phyloP scores from a whole-genome alignment of 495 filamentous ascomycete species.

The Daldinia caldariorum region DNA sequence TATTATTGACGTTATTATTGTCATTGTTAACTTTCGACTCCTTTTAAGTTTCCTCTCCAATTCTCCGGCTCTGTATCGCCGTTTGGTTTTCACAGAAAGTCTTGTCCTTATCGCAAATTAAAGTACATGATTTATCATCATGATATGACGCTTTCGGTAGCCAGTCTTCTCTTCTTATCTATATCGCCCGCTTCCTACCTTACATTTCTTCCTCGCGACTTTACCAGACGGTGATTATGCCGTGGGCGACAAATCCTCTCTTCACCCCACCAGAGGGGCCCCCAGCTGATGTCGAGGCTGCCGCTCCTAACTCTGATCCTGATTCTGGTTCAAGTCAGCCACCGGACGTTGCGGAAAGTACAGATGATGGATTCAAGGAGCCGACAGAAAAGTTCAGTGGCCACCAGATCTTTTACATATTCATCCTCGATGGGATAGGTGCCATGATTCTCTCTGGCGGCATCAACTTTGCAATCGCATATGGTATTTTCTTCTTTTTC shows the following conservation, averaged over 20 bases:
- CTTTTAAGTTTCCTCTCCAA: conserved; percentile 12
- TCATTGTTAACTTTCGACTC: conserved; percentile 5
- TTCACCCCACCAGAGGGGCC: conserved; percentile 38
- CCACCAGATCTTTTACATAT: conserved; percentile 54
- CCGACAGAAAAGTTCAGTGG: conserved; percentile 50
- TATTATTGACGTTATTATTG: conserved; percentile 6
- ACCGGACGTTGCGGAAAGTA: conserved; percentile 12
- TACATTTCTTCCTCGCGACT: not conserved
- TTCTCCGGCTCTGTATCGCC: conserved; percentile 11
- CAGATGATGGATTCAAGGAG: conserved; percentile 31
- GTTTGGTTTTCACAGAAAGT: not conserved
- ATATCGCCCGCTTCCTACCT: conserved; percentile 13
- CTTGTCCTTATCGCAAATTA: not conserved
- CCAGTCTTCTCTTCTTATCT: conserved; percentile 19
- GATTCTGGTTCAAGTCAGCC: conserved; percentile 9
- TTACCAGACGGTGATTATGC: conserved; percentile 41
- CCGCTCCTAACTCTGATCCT: conserved; percentile 18
- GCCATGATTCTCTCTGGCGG: conserved; percentile 53
- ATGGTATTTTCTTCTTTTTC: conserved; percentile 43
- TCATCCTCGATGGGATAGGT: conserved; percentile 52
- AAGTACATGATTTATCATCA: conserved; percentile 20
- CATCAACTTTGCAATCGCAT: conserved; percentile 59
- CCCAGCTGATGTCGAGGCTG: conserved; percentile 41
- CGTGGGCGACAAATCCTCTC: conserved; percentile 52
- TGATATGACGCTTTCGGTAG: conserved; percentile 41